These are phyloP conservation scores for Camelina laxa DNA, from an alignment of 345 rosid species.

Conservation along the genomic window DNA sequence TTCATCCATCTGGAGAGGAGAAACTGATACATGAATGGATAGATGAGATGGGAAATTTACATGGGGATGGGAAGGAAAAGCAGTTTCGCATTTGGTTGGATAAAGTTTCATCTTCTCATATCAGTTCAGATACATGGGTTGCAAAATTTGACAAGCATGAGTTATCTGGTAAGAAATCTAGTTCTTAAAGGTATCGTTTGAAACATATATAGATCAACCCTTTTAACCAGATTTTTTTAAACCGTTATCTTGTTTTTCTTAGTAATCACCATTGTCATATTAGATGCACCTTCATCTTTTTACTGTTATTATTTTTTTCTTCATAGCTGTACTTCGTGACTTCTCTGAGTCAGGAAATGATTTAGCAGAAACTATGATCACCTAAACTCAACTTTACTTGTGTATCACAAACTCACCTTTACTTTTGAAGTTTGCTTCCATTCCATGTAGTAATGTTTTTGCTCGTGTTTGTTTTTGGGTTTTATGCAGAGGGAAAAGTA, in stretches of 20 bases:
- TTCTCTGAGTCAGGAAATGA: neutral
- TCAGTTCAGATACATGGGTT: conserved; percentile 70
- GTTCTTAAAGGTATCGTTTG: neutral
- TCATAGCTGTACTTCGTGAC: neutral
- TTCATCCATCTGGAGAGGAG: conserved; percentile 82
- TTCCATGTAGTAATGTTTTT: conserved; percentile 19
- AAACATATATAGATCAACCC: neutral
- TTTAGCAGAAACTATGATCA: neutral
- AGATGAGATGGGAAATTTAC: conserved; percentile 48
- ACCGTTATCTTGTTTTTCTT: neutral
- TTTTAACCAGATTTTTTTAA: neutral
- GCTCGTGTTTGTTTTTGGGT: conserved; percentile 7
- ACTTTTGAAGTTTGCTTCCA: neutral
- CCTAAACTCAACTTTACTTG: neutral
- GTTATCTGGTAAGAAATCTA: conserved; percentile 57
- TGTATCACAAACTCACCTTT: too few relatives aligned
- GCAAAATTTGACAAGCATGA: conserved; percentile 83
- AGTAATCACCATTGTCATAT: conserved; percentile 3
- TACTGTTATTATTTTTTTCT: neutral
- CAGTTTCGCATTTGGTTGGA: conserved; percentile 71
- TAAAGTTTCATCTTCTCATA: conserved; percentile 56
- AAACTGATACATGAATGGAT: conserved; percentile 58
- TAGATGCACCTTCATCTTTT: neutral
- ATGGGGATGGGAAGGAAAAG: conserved; percentile 67
- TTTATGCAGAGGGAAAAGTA: conserved; percentile 37